Evolutionary conservation across 257 asterid species (phyloP).

Genomic region (Solanum pennellii): DNA sequence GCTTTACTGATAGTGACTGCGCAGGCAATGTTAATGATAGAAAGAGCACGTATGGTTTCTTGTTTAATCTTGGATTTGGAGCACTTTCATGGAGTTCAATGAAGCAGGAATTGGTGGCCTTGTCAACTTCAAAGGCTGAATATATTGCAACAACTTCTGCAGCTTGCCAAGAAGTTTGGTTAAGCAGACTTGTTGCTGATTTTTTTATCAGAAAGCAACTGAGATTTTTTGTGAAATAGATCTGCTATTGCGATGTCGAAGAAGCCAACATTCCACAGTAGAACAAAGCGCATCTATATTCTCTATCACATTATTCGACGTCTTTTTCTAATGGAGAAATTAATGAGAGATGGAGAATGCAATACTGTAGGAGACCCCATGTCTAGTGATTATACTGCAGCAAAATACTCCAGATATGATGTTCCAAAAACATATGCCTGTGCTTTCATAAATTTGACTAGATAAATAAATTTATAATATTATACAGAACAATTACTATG

Average conservation of each 20-base stretch:
- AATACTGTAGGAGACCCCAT: neutral
- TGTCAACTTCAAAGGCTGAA: neutral
- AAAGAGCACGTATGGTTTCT: neutral
- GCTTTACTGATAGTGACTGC: neutral
- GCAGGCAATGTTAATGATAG: neutral
- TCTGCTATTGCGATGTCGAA: too few species aligned
- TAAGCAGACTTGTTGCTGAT: neutral
- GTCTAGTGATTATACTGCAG: neutral
- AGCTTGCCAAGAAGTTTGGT: neutral
- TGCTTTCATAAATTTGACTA: too few species aligned
- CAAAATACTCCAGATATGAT: neutral
- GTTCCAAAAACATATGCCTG: neutral
- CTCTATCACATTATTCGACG: too few species aligned
- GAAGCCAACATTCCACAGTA: too few species aligned
- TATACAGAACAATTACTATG: neutral
- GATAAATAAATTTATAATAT: too few species aligned
- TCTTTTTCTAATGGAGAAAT: too few species aligned
- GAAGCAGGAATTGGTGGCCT: neutral
- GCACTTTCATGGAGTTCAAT: neutral
- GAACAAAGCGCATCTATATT: too few species aligned
- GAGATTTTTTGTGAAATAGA: too few species aligned
- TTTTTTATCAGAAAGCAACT: neutral
- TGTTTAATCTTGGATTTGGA: neutral
- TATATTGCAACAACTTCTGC: neutral
- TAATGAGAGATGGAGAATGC: conserved; percentile 6